Base-by-base conservation (phyloP, 2,329 filamentous ascomycete genomes). In the Microdochium nivale region DNA sequence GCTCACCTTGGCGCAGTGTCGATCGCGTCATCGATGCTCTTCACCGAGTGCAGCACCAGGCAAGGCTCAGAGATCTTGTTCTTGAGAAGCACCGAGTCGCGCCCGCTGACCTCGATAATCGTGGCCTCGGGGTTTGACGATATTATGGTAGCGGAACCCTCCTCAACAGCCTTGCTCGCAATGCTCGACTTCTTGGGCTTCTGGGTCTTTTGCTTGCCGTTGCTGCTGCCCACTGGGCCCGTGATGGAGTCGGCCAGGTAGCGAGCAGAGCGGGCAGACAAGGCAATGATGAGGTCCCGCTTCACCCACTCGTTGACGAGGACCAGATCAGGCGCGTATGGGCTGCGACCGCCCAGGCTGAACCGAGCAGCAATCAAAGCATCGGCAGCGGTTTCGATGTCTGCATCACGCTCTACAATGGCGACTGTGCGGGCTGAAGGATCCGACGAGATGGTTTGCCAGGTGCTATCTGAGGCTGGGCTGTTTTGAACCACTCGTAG, bases 291-390 rank as follows among this genome's bases (percentile, higher is more conserved):
- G 55, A 85, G 83, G 0, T 72, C 69, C 51, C 76, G 70, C 65
- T 78, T 78, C 3, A 73, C 69, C 53, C 76, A 86, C 55, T 86
- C 82, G 54, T 86, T 83, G n/a, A 86, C 81, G 0, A 85, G 64
- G 0, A 86, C 76, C 0, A 84, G 27, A 58, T 86, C 81, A 0
- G 83, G 83, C 0, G 80, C 77, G 58, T 84, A 85, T 0, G 80
- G 73, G 1, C 81, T 84, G 2, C 64, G 69, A 2, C 81, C 81
- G 1, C 75, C 69, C 25, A 82, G 79, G 14, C 67, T 65, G 57
- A 84, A 79, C 2, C 80, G 70, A 1, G 81, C 79, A 0, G 66
- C 67, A 0, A 78, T 72, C 1, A 86, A 67, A 2, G 72, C 69
- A 51, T 71, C 65, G 1, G 82, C 82, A 0, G 83, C 80, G 2